A percentile compares a stretch with the other conserved stretches of the same genome.
These are phyloP conservation scores for Thecaphora thlaspeos DNA, from an alignment of 1,284 basidiomycete species.

Conservation along the genomic window DNA sequence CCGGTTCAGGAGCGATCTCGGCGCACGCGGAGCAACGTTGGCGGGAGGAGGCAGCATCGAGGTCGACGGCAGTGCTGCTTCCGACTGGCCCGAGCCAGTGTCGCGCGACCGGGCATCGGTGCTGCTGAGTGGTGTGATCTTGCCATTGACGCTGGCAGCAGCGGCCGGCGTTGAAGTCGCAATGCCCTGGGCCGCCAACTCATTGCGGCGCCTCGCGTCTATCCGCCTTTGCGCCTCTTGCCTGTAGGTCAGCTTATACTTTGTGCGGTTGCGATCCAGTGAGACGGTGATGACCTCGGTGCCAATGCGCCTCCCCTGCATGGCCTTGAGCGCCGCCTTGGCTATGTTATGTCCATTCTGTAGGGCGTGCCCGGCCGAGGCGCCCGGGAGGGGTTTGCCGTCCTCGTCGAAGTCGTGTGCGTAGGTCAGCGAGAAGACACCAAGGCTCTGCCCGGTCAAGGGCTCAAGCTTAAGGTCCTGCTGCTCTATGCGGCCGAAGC, in stretches of 20 bases:
- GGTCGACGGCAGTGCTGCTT: background rate
- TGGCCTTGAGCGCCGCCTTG: conserved; percentile 12
- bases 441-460: conserved; percentile 76
- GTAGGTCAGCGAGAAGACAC: conserved; percentile 77
- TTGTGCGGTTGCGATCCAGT: conserved; percentile 23
- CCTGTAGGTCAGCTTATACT: conserved; percentile 7
- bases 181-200: too few species aligned
- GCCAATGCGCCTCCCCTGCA: conserved; percentile 25
- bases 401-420: conserved; percentile 54
- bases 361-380: conserved; percentile 3
- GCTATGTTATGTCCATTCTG: conserved; percentile 39
- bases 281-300: conserved; percentile 8
- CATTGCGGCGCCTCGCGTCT: too few species aligned
- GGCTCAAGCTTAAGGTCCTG: conserved; percentile 80
- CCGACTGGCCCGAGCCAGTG: too few species aligned
- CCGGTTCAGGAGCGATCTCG: background rate
- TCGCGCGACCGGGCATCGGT: too few species aligned
- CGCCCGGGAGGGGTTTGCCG: conserved; percentile 9
- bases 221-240: too few species aligned
- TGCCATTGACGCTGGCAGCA: background rate
- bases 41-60: background rate
- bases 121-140: too few species aligned
- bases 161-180: background rate
- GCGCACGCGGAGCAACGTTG: background rate
- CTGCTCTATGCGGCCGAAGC: conserved; percentile 69